Percentiles rank a stretch among this genome's conserved stretches.
These are phyloP conservation scores for Vitis riparia DNA, from an alignment of 164 flowering plant genomes.

Conservation along the genomic window DNA sequence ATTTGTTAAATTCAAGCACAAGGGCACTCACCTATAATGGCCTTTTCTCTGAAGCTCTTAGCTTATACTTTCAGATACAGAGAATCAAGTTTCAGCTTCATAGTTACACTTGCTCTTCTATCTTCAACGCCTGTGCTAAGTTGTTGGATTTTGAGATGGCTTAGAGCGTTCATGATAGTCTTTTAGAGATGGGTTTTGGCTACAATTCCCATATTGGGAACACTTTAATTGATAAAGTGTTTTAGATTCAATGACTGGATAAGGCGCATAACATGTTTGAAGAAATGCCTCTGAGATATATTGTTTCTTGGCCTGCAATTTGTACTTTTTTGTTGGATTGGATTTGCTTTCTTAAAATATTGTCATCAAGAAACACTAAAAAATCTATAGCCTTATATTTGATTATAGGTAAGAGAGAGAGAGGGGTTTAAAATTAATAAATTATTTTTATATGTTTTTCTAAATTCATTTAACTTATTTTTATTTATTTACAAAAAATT, in stretches of 20 bases:
- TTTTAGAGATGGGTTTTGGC: constrained; percentile 39
- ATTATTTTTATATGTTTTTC: no score
- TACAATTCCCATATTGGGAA: constrained; percentile 54
- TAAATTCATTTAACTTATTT: no score
- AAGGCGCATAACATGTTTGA: constrained; percentile 45
- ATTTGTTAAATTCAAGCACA: constrained; percentile 54
- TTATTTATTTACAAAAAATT: no score
- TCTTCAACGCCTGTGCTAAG: constrained; percentile 48
- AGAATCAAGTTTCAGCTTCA: constrained; percentile 32
- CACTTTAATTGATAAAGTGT: constrained; percentile 52
- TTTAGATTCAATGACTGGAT: constrained; percentile 21
- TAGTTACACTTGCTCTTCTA: constrained; percentile 46
- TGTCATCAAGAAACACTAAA: no score
- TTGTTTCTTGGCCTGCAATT: constrained; percentile 31
- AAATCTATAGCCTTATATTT: no score
- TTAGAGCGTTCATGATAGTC: constrained; percentile 33
- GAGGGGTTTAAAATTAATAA: no score
- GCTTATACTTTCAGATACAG: constrained; percentile 32
- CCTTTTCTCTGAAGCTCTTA: constrained; percentile 33
- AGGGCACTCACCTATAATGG: constrained; percentile 52
- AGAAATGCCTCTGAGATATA: constrained; percentile 40
- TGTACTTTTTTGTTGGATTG: no score
- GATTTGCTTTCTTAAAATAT: no score
- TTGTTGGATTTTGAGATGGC: constrained; percentile 35
- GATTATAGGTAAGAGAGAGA: no score